These are phyloP conservation scores for Cercophora newfieldiana DNA, from an alignment of 495 filamentous ascomycete genomes.

Conservation along the genomic window DNA sequence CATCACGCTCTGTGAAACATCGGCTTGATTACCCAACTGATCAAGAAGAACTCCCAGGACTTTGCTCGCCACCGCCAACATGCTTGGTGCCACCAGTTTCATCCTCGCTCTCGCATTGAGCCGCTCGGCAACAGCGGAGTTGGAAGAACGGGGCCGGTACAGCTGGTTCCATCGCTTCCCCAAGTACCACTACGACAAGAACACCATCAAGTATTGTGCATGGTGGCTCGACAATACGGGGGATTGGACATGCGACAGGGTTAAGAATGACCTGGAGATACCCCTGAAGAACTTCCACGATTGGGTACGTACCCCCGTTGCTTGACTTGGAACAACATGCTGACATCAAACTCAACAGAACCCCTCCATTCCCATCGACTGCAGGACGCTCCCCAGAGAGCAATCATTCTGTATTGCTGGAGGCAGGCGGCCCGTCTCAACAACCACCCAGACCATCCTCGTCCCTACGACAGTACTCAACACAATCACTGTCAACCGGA, in stretches of 20 bases:
- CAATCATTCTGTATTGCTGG: not conserved
- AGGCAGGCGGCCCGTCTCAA: not conserved
- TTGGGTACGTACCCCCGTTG: not conserved
- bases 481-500: not conserved
- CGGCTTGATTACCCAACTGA: not conserved
- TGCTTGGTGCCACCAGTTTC: not conserved
- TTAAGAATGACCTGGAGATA: not conserved
- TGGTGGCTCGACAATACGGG: slow-evolving; percentile 2
- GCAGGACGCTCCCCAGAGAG: not conserved
- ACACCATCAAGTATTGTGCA: not conserved
- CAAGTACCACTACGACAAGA: not conserved
- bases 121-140: not conserved
- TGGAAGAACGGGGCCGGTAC: not conserved
- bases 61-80: not conserved
- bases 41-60: not conserved
- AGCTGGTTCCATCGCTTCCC: not conserved
- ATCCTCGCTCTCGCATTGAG: not conserved
- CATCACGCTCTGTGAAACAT: not conserved
- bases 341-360: not conserved
- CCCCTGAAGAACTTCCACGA: not conserved
- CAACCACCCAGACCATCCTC: not conserved
- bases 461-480: not conserved
- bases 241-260: slow-evolving; percentile 4
- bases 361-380: slow-evolving; percentile 1
- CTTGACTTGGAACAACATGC: not conserved